These are phyloP conservation scores for Breynia disticha DNA, from an alignment of 441 rosid species.

Conservation along the genomic window DNA sequence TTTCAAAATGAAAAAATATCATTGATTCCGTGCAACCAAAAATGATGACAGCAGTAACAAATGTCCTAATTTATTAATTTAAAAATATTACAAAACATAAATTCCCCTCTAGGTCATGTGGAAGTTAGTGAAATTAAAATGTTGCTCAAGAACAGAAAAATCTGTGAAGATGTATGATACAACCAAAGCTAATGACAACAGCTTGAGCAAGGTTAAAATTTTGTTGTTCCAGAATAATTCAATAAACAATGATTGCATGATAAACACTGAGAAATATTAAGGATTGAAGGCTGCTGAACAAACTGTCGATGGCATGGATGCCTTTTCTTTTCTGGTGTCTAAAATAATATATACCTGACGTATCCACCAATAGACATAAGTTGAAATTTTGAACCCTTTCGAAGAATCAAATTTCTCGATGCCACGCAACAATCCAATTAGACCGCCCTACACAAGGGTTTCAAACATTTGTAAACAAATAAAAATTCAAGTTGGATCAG, in stretches of 20 bases:
- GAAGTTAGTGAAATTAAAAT: too few species aligned
- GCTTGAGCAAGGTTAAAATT: too few species aligned
- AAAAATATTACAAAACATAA: too few species aligned
- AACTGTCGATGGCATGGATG: not conserved
- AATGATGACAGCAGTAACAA: not conserved
- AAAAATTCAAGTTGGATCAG: not conserved
- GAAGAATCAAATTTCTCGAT: slow-evolving; percentile 94
- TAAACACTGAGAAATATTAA: too few species aligned
- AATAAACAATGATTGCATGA: too few species aligned
- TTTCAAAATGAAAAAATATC: slow-evolving; percentile 1
- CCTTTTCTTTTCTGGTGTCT: not conserved
- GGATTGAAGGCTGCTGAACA: too few species aligned
- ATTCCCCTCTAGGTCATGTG: too few species aligned
- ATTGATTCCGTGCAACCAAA: slow-evolving; percentile 9
- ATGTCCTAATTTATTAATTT: too few species aligned
- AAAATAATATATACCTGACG: slow-evolving; percentile 51
- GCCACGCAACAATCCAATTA: slow-evolving; percentile 84
- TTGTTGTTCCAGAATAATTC: too few species aligned
- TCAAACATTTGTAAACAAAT: not conserved
- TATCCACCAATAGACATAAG: slow-evolving; percentile 99
- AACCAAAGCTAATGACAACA: too few species aligned
- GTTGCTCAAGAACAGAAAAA: too few species aligned
- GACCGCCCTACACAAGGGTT: slow-evolving; percentile 62
- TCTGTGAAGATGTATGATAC: too few species aligned
- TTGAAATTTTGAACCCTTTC: slow-evolving; percentile 89